phyloP scores from a whole-genome alignment of 352 stramenopile species.

The Phytophthora colocasiae region DNA sequence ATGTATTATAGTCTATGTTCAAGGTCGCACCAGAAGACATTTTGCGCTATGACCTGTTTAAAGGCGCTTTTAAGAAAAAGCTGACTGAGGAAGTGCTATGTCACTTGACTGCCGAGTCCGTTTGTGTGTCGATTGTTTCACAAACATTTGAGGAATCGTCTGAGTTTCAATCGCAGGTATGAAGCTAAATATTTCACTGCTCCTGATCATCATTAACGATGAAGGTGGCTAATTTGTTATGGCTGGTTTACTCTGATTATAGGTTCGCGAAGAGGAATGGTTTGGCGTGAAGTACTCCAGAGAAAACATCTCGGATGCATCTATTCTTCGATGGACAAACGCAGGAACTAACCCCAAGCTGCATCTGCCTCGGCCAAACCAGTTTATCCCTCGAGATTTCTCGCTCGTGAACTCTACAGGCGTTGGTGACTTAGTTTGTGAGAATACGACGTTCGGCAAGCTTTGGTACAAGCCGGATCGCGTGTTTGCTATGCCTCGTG shows the following conservation, averaged over 20 bases:
- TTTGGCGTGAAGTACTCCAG: slow-evolving; percentile 68
- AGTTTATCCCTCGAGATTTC: slow-evolving; percentile 78
- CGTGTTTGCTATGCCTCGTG: slow-evolving; percentile 66
- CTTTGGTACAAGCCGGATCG: slow-evolving; percentile 74
- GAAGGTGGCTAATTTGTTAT: slow-evolving; percentile 4
- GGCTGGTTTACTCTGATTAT: slow-evolving; percentile 6
- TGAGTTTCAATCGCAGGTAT: slow-evolving; percentile 49
- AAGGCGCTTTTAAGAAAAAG: slow-evolving; percentile 56
- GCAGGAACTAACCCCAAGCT: slow-evolving; percentile 49
- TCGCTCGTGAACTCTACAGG: slow-evolving; percentile 48
- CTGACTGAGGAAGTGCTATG: slow-evolving; percentile 50
- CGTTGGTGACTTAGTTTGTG: slow-evolving; percentile 38
- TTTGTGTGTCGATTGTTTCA: slow-evolving; percentile 66
- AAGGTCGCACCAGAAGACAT: slow-evolving; percentile 59
- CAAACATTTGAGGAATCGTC: slow-evolving; percentile 44
- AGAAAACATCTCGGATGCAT: slow-evolving; percentile 43
- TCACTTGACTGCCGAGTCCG: slow-evolving; percentile 54
- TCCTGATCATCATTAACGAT: neutral
- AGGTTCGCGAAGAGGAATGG: slow-evolving; percentile 64
- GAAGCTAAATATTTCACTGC: neutral
- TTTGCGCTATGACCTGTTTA: slow-evolving; percentile 68
- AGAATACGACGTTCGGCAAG: slow-evolving; percentile 52
- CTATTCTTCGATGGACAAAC: slow-evolving; percentile 51
- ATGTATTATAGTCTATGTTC: slow-evolving; percentile 54
- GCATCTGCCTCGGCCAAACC: slow-evolving; percentile 64